Base-by-base conservation (phyloP, 305 asterid species). In the Andrographis paniculata region DNA sequence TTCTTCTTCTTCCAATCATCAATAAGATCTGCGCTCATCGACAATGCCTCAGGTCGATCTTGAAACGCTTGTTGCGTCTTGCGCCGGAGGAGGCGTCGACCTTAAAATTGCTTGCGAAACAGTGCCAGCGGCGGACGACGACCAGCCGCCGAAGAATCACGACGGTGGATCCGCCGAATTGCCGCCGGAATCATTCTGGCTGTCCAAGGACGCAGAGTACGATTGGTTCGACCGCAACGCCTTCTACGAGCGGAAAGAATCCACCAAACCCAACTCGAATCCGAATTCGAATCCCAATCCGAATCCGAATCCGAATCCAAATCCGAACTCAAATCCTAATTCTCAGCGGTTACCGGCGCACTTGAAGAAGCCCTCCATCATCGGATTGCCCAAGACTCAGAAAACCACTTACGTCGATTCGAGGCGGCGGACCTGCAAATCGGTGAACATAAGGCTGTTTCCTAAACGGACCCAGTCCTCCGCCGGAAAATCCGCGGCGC, bases 161-260 rank as follows among this genome's bases (percentile, higher is more conserved):
- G 64, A 27, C 20, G 42, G 16, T 20, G 59, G 7, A 20, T 20
- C 59, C 33, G 15, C 50, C 14, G 71, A 52, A 9, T 17, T 42
- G 3, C 64, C 65, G 20, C 48, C 72, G 9, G 93, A 82, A 15
- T 62, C 95, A 0, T 84, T 75, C 61, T 77, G 83, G 78, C 72
- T 84, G 7, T 84, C 95, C 0, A 77, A 75, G 50, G 95, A 84
- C 30, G 88, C 93, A 0, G 95, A 84, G 45, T 64, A 67, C 38
- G 95, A 85, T 14, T 85, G 95, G 95, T 76, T 81, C 55, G 83
- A 78, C 33, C 73, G 91, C 0, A 76, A 78, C 62, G 95, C 94
- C 20, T 62, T 76, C 54, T 64, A 59, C 49, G 94, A 81, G 72
- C 70, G 95, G n/a, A 82, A 79, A 41, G 81, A 76, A 6, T 85